Percentiles rank a stretch among this genome's conserved stretches.
phyloP scores from a whole-genome alignment of 768 basidiomycete genomes.

The Crassisporium funariophilum region DNA sequence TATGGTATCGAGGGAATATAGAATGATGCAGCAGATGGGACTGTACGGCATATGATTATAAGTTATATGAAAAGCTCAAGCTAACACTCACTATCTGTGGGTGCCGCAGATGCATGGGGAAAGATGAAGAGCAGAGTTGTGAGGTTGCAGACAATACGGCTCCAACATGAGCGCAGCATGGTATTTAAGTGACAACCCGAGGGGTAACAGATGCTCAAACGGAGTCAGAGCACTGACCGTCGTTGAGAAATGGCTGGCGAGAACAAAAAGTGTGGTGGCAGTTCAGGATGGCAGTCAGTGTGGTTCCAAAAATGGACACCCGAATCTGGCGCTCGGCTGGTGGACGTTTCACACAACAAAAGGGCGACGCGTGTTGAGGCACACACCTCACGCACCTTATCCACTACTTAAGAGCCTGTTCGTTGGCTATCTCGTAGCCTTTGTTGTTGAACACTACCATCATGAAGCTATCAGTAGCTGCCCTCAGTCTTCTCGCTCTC shows the following conservation, averaged over 20 bases:
- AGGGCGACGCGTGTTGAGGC: constrained; percentile 21
- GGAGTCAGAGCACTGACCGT: neutral
- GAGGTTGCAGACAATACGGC: constrained; percentile 8
- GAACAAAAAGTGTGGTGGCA: constrained; percentile 17
- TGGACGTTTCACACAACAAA: constrained; percentile 20
- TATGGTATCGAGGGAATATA: constrained; percentile 79
- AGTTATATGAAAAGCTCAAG: neutral
- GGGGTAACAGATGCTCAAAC: constrained; percentile 1
- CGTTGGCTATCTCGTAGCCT: constrained; percentile 11
- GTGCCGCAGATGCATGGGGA: constrained; percentile 22
- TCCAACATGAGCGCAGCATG: constrained; percentile 15
- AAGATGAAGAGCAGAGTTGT: constrained; percentile 15
- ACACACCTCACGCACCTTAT: constrained; percentile 18
- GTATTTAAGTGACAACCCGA: neutral
- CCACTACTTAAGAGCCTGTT: constrained; percentile 11
- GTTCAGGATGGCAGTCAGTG: constrained; percentile 13
- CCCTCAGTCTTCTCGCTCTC: constrained; percentile 37
- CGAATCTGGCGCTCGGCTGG: too few species aligned
- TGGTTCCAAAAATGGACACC: constrained; percentile 7
- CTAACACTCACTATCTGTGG: constrained; percentile 40
- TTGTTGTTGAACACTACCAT: constrained; percentile 29
- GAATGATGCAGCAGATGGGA: constrained; percentile 81
- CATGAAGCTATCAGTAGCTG: constrained; percentile 52
- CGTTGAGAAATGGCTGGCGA: neutral
- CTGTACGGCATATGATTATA: constrained; percentile 34